Evolutionary conservation across 768 basidiomycete species (phyloP), one percentile per base, ranked within the genome.

Genomic region (Auricularia sp.): DNA sequence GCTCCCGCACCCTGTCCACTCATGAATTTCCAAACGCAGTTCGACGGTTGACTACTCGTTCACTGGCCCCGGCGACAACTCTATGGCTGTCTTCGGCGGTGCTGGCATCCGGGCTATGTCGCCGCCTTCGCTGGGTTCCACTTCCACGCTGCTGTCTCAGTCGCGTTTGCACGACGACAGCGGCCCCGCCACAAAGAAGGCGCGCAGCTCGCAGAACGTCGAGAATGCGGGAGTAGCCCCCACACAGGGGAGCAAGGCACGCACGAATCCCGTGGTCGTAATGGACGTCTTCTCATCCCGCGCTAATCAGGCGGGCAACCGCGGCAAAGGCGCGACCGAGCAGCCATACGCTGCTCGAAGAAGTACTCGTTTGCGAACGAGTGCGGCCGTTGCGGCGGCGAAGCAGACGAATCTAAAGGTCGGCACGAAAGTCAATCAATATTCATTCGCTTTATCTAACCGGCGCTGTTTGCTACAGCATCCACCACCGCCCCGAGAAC

Each of bases 221-320:
- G 64, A 61, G 60, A 65, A 65, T 35, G 61, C 60, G 62, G 60
- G 61, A 61, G 64, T 61, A 11, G 61, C 51, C 35, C n/a, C 51
- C 36, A 33, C 61, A 51, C 61, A 62, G 47, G 47, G 61, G 29
- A 62, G 47, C 42, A 63, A 63, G 47, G 34, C 62, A 63, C 47
- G 47, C 62, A 63, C 34, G 44, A 56, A 53, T 34, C n/a, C 14
- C 44, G 62, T 29, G 34, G 43, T 34, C 35, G 47, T 56, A 18
- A 53, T 18, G 53, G 53, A 53, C 21, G 67, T 82, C 84, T 63
- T 76, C 78, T 14, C 82, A 81, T 66, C 88, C 76, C 83, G 85
- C 75, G 79, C 82, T 81, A 90, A 89, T 88, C 91, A 91, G 89
- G 90, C 86, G 89, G 85, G 21, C 56, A 34, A n/a, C 7, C 56